Evolutionary conservation across 495 filamentous ascomycete species (phyloP).

Genomic region (Penicillium verhagenii): DNA sequence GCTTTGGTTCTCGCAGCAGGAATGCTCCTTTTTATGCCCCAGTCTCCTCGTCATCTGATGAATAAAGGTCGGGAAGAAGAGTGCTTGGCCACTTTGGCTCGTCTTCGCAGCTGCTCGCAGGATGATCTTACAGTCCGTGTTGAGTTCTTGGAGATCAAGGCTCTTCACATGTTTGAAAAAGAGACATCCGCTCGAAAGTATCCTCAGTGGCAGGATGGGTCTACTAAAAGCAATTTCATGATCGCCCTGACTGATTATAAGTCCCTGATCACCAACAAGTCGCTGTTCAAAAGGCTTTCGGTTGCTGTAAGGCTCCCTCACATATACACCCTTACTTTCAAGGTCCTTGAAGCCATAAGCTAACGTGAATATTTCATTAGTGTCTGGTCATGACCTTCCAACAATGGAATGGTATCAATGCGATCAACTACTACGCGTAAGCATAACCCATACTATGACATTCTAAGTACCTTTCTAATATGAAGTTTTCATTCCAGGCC

Average conservation of each 20-base stretch:
- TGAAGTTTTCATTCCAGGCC: slow-evolving; percentile 14
- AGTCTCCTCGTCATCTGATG: slow-evolving; percentile 74
- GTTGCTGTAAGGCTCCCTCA: slow-evolving; percentile 37
- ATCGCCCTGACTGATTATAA: slow-evolving; percentile 28
- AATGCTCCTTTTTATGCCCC: slow-evolving; percentile 68
- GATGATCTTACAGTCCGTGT: slow-evolving; percentile 68
- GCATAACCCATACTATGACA: neutral
- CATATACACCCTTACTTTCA: too few relatives aligned
- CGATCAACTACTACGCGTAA: slow-evolving; percentile 31
- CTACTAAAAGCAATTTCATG: slow-evolving; percentile 28
- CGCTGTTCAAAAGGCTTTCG: slow-evolving; percentile 35
- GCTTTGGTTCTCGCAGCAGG: slow-evolving; percentile 41
- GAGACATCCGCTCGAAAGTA: slow-evolving; percentile 56
- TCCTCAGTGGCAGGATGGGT: slow-evolving; percentile 30
- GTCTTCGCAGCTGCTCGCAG: slow-evolving; percentile 54
- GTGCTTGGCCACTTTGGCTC: slow-evolving; percentile 53
- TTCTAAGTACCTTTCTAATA: neutral
- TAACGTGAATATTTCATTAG: slow-evolving; percentile 1
- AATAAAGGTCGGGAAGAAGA: slow-evolving; percentile 19
- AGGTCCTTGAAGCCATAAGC: too few relatives aligned
- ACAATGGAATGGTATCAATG: slow-evolving; percentile 61
- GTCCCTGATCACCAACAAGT: slow-evolving; percentile 32
- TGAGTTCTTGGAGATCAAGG: slow-evolving; percentile 81
- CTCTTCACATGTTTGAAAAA: slow-evolving; percentile 72
- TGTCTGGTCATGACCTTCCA: slow-evolving; percentile 50